Conservation (phyloP, 441 rosid species). For the Flueggea neowawraea region DNA sequence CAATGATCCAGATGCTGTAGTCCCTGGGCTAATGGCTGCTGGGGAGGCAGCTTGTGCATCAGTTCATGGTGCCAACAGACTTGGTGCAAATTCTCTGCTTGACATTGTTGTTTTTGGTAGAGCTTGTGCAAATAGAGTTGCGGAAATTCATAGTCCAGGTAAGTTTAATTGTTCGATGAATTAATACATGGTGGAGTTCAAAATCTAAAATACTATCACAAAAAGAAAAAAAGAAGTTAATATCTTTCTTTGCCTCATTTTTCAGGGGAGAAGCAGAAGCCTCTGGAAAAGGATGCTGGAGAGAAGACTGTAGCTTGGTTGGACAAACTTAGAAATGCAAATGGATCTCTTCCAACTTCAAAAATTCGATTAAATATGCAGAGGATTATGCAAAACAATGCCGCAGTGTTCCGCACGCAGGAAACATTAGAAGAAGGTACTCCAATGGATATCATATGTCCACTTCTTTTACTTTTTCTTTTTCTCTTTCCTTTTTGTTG, state of each 20-base stretch:
- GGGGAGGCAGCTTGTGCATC: slow-evolving; percentile 99
- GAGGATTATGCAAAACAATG: slow-evolving; percentile 92
- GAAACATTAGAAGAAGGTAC: slow-evolving; percentile 94
- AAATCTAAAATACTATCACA: no score
- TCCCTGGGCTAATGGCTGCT: slow-evolving; percentile 98
- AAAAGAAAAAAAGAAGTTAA: neutral
- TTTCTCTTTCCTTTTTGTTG: no score
- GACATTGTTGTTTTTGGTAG: slow-evolving; percentile 99
- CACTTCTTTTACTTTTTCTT: neutral
- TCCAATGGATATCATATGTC: neutral
- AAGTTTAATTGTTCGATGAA: slow-evolving; percentile 15
- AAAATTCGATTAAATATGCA: slow-evolving; percentile 91
- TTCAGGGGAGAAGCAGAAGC: slow-evolving; percentile 88
- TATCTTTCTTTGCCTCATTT: neutral
- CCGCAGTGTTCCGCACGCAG: slow-evolving; percentile 98
- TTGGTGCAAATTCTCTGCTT: slow-evolving; percentile 98
- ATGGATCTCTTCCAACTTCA: slow-evolving; percentile 89
- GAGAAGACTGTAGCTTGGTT: slow-evolving; percentile 92
- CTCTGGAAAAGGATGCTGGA: slow-evolving; percentile 85
- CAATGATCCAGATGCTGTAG: slow-evolving; percentile 62
- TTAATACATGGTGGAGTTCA: neutral
- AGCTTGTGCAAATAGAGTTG: slow-evolving; percentile 98
- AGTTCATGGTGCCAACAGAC: slow-evolving; percentile 98
- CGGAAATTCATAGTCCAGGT: slow-evolving; percentile 90
- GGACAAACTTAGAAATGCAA: slow-evolving; percentile 82